Base-by-base conservation (phyloP, 257 asterid genomes). In the Phtheirospermum japonicum region DNA sequence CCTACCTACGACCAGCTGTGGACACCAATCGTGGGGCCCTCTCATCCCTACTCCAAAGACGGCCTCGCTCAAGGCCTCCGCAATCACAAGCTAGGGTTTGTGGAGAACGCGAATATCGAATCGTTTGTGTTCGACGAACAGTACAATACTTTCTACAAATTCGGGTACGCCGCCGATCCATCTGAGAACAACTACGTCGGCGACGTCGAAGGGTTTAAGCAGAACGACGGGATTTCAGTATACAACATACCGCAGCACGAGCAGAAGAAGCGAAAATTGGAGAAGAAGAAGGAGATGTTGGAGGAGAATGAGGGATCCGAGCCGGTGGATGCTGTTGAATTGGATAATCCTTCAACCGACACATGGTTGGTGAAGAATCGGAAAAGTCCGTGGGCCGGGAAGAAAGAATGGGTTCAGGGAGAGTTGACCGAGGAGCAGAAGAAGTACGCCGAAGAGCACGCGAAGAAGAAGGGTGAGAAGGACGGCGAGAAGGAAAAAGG, bases 361-460 rank as follows among this genome's bases (percentile, higher is more conserved):
- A 73, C 82, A 1, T 93, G 99, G 99, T 73, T 93, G 78, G 77
- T 73, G 90, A 93, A 71, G 87, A 93, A 93, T 59, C 75, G 94
- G 79, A 89, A 82, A 88, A 89, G 97, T 40, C 99, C 99, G 0
- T 93, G 97, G 99, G 77, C 97, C 0, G 97, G 99, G 71, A 85
- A 82, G 94, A 87, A 66, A 63, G 94, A 93, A 14, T 86, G 85
- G 73, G 61, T 83, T 54, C 91, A 87, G 40, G 87, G 61, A 0
- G 97, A 89, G 70, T 73, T 93, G 69, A 85, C 97, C 0, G 99
- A 93, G 79, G 96, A 93, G 80, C 97, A 93, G 76, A 89, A 87
- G 87, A 93, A 87, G 79, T 93, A 93, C 54, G 99, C 99, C 0
- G 99, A 93, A 74, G 99, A 89, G 82, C 84, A 89, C 61, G 99